Conservation (phyloP, 495 filamentous ascomycete genomes). For the Tuber calosporum region DNA sequence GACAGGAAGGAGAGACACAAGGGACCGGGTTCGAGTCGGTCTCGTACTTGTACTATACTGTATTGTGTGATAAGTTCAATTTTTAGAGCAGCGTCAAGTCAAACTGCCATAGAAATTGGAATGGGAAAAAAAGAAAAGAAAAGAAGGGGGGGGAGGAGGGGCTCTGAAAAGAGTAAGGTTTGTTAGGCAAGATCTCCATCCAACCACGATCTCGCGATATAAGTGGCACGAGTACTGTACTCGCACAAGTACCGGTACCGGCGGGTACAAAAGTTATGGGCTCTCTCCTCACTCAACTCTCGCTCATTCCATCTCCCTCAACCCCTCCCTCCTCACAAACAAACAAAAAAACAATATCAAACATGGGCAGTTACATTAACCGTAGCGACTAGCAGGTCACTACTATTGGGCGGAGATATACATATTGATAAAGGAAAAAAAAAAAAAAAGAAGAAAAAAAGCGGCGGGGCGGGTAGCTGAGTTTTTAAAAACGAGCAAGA, state of each 20-base stretch:
- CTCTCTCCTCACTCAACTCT: neutral
- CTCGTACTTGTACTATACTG: too few species aligned
- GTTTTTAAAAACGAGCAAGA: neutral
- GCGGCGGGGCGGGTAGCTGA: constrained; percentile 4
- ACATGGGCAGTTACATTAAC: constrained; percentile 30
- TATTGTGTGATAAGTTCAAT: neutral
- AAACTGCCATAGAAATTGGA: constrained; percentile 7
- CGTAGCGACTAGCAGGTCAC: constrained; percentile 13
- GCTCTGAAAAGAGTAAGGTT: constrained; percentile 28
- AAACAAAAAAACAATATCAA: constrained; percentile 31
- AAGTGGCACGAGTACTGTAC: too few species aligned
- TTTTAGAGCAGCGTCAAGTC: constrained; percentile 6
- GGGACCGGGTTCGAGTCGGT: neutral
- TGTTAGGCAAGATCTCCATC: constrained; percentile 22
- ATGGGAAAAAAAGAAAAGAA: constrained; percentile 9
- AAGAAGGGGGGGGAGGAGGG: constrained; percentile 21
- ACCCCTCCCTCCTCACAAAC: constrained; percentile 1
- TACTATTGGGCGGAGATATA: neutral
- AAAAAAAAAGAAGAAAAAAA: neutral
- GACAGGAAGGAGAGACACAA: constrained; percentile 2
- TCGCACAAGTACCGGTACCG: constrained; percentile 19
- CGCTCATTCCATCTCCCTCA: neutral
- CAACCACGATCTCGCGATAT: constrained; percentile 25
- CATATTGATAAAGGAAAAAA: too few species aligned
- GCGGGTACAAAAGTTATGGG: neutral